These are phyloP conservation scores for Aureobasidium sp. DNA, from an alignment of 2,329 filamentous ascomycete genomes.

Conservation along the genomic window DNA sequence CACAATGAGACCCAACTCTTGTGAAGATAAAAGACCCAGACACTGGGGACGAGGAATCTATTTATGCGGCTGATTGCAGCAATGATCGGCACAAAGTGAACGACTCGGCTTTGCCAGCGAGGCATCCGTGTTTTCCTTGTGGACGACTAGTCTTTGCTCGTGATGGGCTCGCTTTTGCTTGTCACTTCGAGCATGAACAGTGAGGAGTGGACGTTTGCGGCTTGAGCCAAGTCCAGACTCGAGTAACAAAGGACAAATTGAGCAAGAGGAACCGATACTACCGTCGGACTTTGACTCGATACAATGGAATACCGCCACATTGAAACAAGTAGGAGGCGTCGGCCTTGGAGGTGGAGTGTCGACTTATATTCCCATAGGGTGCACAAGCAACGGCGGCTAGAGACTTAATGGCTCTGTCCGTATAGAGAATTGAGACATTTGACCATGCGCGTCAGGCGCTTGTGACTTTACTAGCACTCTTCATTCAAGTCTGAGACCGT, in stretches of 20 bases:
- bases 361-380: background rate
- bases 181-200: background rate
- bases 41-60: conserved; percentile 12
- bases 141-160: background rate
- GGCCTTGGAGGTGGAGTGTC: background rate
- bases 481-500: background rate
- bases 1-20: conserved; percentile 12
- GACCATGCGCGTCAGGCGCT: background rate
- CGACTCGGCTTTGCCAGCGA: background rate
- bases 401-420: background rate
- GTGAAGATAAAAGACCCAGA: conserved; percentile 12
- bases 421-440: background rate
- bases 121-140: background rate
- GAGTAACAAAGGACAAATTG: background rate
- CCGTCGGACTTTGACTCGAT: background rate
- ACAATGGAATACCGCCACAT: conserved; percentile 7
- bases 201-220: conserved; percentile 4
- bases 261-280: background rate
- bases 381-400: conserved; percentile 1
- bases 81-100: conserved; percentile 3
- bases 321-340: background rate
- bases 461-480: background rate
- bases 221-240: background rate
- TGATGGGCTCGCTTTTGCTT: background rate
- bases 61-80: conserved; percentile 14